Conservation (phyloP, 2,329 filamentous ascomycete species). For the Cryphonectria radicalis region DNA sequence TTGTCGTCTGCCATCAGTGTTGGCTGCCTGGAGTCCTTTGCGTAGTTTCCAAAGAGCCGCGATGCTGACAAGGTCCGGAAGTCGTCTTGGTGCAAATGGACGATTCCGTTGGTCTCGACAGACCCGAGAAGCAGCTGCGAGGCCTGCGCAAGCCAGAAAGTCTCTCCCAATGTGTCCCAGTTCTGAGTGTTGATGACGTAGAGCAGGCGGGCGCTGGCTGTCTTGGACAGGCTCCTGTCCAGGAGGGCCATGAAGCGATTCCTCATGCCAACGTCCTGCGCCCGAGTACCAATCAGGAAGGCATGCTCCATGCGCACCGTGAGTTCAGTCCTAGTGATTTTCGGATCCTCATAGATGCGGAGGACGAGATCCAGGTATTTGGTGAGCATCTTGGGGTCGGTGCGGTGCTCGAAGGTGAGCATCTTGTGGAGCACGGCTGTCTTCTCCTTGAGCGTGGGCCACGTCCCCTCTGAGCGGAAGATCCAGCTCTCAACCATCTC, state of each 20-base stretch:
- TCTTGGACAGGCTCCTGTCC: conserved; percentile 90
- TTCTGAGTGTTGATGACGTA: conserved; percentile 93
- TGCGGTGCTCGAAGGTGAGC: conserved; percentile 88
- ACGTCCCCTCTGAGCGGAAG: conserved; percentile 91
- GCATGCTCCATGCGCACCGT: conserved; percentile 98
- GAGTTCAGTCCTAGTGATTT: conserved; percentile 91
- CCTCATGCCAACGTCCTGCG: conserved; percentile 93
- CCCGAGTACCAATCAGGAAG: conserved; percentile 92
- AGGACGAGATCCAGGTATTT: conserved; percentile 97
- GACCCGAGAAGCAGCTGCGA: conserved; percentile 91
- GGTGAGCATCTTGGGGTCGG: conserved; percentile 82
- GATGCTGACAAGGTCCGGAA: conserved; percentile 78
- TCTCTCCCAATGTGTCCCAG: conserved; percentile 93
- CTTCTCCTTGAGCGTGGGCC: conserved; percentile 98
- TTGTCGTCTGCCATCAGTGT: conserved; percentile 79
- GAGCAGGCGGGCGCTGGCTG: conserved; percentile 82
- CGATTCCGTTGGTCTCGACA: conserved; percentile 79
- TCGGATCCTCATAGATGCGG: conserved; percentile 96
- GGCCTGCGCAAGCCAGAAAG: conserved; percentile 96
- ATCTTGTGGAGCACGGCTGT: conserved; percentile 99
- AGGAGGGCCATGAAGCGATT: conserved; percentile 97
- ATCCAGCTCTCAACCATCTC: conserved; percentile 96
- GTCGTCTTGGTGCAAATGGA: conserved; percentile 82
- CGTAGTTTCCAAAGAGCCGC: conserved; percentile 72
- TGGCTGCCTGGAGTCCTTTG: conserved; percentile 67